These are phyloP conservation scores for Aspergillus fumigatiaffinis DNA, from an alignment of 2,329 filamentous ascomycete species.

Conservation along the genomic window DNA sequence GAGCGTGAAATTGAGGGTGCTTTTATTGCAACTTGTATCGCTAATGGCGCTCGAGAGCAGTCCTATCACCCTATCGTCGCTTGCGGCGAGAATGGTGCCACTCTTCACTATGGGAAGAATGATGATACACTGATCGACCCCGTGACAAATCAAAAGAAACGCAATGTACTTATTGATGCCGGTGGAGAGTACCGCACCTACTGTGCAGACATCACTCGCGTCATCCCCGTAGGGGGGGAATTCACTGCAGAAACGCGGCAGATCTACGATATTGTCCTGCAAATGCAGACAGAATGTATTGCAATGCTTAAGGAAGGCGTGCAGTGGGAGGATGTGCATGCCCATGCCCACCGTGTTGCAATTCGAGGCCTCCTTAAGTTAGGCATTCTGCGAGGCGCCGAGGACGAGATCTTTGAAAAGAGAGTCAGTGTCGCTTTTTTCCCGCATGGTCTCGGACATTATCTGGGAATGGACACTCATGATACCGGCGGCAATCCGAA, in stretches of 20 bases:
- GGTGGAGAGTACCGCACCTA: conserved; percentile 83
- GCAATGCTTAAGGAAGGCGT: conserved; percentile 64
- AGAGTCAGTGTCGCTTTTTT: conserved; percentile 88
- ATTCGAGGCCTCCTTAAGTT: conserved; percentile 66
- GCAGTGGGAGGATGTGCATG: conserved; percentile 67
- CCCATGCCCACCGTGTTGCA: conserved; percentile 68
- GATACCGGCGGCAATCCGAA: conserved; percentile 77
- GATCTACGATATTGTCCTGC: conserved; percentile 72
- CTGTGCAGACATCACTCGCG: conserved; percentile 84
- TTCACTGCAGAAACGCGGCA: conserved; percentile 66
- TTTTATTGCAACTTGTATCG: conserved; percentile 69
- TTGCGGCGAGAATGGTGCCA: conserved; percentile 74
- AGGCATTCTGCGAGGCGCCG: conserved; percentile 64
- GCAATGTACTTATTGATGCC: conserved; percentile 80
- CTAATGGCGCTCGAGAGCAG: conserved; percentile 69
- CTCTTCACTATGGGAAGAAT: conserved; percentile 83
- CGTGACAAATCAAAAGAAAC: conserved; percentile 43
- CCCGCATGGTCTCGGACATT: conserved; percentile 86
- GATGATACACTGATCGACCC: conserved; percentile 62
- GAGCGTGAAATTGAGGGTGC: conserved; percentile 81
- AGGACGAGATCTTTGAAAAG: conserved; percentile 69
- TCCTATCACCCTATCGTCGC: conserved; percentile 89
- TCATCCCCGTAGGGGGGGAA: conserved; percentile 69
- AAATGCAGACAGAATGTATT: conserved; percentile 78
- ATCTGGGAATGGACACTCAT: conserved; percentile 89